Base-by-base conservation (phyloP, 495 filamentous ascomycete species). In the Gamarada debralockiae region DNA sequence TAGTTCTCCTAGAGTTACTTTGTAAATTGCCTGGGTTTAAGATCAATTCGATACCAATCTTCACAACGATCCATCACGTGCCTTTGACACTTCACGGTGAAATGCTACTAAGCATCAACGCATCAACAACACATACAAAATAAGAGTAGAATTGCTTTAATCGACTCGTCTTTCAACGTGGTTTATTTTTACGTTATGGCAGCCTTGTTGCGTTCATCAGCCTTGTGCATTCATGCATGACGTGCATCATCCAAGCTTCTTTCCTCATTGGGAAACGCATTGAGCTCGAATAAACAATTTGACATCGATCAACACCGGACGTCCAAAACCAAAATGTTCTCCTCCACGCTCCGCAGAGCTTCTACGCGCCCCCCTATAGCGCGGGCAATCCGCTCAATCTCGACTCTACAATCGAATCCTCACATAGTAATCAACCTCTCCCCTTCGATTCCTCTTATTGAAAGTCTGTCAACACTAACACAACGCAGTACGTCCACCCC, bases 321-420 rank as follows among this genome's bases (percentile, higher is more conserved):
- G 2, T 36, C 18, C 25, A 23, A 48, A 27, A n/a, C 18, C 2
- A 46, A 6, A 47, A 60, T 60, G 58, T 36, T 57, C 6, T 21
- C 25, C 20, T 29, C 55, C 13, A 48, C 55, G 18, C 23, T 62
- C 15, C 37, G 48, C 15, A 55, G 51, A 52, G 24, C 55, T 3
- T 22, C 48, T 8, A 12, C 31, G 6, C 20, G 22, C 24, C 21
- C 42, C 5, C 24, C 51, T 12, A 7, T 48, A 21, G 42, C 6
- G 29, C 52, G 25, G 13, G 24, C 48, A 20, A 23, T 53, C 10
- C 49, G 60, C 22, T 57, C 41, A 46, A 57, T 84, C 23, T 80
- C 80, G 15, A 83, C 80, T 2, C 64, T 83, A 9, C 65, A 74
- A 50, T 70, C 69, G n/a, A 72, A 79, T 53, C 71, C 79, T 42